A percentile compares a stretch with the other conserved stretches of the same genome.
phyloP scores from a whole-genome alignment of 345 rosid genomes.

The Stellera chamaejasme region DNA sequence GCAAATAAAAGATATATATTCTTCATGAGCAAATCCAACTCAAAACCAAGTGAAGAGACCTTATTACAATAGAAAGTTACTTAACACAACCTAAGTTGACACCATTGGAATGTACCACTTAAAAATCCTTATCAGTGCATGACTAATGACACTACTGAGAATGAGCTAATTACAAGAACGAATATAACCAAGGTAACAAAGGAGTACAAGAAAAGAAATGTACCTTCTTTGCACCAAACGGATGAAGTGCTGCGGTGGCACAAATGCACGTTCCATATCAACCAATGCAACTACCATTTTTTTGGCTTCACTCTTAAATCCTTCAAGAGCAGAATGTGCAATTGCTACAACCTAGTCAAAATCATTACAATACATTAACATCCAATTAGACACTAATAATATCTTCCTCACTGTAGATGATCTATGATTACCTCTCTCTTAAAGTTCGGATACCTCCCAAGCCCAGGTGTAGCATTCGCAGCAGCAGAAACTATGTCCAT shows the following conservation, averaged over 20 bases:
- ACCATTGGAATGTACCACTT: no score
- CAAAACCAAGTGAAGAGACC: neutral
- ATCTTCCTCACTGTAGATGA: neutral
- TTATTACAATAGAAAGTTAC: neutral
- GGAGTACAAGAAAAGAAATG: neutral
- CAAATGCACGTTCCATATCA: conserved; percentile 99
- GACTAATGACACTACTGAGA: no score
- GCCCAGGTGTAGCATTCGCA: conserved; percentile 95
- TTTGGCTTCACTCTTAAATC: conserved; percentile 84
- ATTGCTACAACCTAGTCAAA: conserved; percentile 72
- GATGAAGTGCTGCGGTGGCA: conserved; percentile 99
- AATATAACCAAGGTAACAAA: neutral
- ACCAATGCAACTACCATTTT: conserved; percentile 97
- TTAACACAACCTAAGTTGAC: no score
- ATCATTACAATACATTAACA: conserved; percentile 2
- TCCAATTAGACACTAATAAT: neutral
- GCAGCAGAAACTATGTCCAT: conserved; percentile 83
- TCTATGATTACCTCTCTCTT: conserved; percentile 71
- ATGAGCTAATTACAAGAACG: no score
- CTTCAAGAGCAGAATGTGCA: conserved; percentile 89
- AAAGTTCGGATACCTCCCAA: conserved; percentile 96
- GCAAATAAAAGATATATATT: no score
- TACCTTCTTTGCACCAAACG: conserved; percentile 97
- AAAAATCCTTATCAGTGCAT: no score
- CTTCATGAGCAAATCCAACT: no score